A percentile compares a stretch with the other conserved stretches of the same genome.
Conservation (phyloP, 805 yeast genomes). For the Wickerhamomyces hampshirensis region DNA sequence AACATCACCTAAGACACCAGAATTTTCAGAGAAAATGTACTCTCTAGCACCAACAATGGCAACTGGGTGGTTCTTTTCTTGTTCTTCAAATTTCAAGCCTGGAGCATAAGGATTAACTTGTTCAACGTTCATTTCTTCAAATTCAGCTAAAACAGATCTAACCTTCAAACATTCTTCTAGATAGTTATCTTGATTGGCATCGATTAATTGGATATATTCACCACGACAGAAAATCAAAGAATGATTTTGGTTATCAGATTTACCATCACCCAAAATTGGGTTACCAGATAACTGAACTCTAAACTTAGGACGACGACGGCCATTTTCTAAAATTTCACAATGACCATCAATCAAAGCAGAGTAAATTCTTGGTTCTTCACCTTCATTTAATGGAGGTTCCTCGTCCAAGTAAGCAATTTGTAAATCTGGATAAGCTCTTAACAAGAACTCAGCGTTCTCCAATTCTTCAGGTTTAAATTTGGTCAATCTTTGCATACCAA, state of each 20-base stretch:
- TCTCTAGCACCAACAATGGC: slow-evolving; percentile 88
- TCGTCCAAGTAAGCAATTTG: slow-evolving; percentile 93
- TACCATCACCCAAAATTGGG: slow-evolving; percentile 85
- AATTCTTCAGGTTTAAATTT: slow-evolving; percentile 68
- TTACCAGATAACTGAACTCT: slow-evolving; percentile 78
- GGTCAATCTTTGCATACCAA: slow-evolving; percentile 81
- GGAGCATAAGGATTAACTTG: slow-evolving; percentile 83
- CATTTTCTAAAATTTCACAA: slow-evolving; percentile 66
- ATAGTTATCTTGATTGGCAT: slow-evolving; percentile 85
- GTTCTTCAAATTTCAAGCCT: slow-evolving; percentile 50
- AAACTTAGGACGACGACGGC: slow-evolving; percentile 71
- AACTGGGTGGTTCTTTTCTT: slow-evolving; percentile 54
- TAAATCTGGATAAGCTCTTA: slow-evolving; percentile 80
- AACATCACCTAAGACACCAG: slow-evolving; percentile 82
- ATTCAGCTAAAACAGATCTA: slow-evolving; percentile 76
- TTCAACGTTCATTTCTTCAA: slow-evolving; percentile 71
- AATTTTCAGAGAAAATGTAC: slow-evolving; percentile 80
- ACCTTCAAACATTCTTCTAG: slow-evolving; percentile 81
- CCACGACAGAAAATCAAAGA: slow-evolving; percentile 77
- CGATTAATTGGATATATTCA: slow-evolving; percentile 78
- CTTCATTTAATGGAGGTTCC: slow-evolving; percentile 72
- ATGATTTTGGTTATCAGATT: slow-evolving; percentile 83
- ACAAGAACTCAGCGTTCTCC: slow-evolving; percentile 74
- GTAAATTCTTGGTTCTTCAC: slow-evolving; percentile 67
- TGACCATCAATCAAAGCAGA: slow-evolving; percentile 80